A percentile compares a stretch with the other conserved stretches of the same genome.
Evolutionary conservation across 2,329 filamentous ascomycete genomes (phyloP).

Genomic region (Botrytis medusae): DNA sequence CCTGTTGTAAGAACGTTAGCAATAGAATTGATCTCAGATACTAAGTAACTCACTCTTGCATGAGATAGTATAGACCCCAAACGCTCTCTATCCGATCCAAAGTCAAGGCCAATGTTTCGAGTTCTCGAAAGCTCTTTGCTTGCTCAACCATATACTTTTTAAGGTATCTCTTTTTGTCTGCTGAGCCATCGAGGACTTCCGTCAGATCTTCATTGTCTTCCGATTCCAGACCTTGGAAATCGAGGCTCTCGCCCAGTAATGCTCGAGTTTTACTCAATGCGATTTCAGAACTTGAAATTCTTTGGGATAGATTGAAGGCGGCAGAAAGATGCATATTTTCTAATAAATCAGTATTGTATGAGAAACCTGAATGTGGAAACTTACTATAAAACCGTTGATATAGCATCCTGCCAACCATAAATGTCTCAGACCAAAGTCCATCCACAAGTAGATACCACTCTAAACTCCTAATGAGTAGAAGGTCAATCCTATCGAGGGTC

Average conservation of each 20-base stretch:
- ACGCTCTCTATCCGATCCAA: slow-evolving; percentile 70
- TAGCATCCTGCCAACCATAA: slow-evolving; percentile 66
- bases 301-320: slow-evolving; percentile 52
- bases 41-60: slow-evolving; percentile 30
- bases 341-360: slow-evolving; percentile 26
- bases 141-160: slow-evolving; percentile 47
- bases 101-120: slow-evolving; percentile 65
- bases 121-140: slow-evolving; percentile 64
- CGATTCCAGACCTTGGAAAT: slow-evolving; percentile 37
- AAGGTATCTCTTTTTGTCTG: slow-evolving; percentile 39
- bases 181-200: slow-evolving; percentile 40
- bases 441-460: slow-evolving; percentile 82
- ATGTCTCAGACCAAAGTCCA: slow-evolving; percentile 69
- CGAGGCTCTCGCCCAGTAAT: slow-evolving; percentile 43
- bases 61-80: slow-evolving; percentile 36
- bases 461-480: slow-evolving; percentile 71
- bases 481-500: slow-evolving; percentile 62
- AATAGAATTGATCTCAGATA: background rate
- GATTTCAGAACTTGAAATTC: slow-evolving; percentile 50
- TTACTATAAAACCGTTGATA: slow-evolving; percentile 83
- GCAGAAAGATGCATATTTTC: slow-evolving; percentile 51
- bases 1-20: background rate
- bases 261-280: slow-evolving; percentile 40
- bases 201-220: slow-evolving; percentile 36
- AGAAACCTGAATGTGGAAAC: slow-evolving; percentile 42